Evolutionary conservation across 441 rosid genomes (phyloP).

Genomic region (Pelargonium myrrhifolium): DNA sequence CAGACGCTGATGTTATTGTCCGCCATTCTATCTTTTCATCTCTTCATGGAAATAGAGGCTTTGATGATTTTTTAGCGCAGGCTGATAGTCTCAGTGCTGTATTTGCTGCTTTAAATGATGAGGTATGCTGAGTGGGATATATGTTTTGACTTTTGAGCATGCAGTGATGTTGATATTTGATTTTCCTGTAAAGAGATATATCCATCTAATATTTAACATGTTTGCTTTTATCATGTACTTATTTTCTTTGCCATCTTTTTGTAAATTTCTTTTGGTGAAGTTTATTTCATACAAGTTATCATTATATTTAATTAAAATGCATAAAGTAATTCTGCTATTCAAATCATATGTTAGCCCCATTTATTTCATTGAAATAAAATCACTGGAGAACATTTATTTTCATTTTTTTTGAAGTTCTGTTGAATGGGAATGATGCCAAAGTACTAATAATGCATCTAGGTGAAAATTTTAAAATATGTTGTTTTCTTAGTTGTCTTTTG

Average conservation of each 20-base stretch:
- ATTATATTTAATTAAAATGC: neutral
- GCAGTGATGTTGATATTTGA: neutral
- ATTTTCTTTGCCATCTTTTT: neutral
- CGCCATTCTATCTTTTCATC: constrained; percentile 86
- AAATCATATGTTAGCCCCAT: neutral
- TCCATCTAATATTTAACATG: neutral
- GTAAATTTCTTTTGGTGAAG: neutral
- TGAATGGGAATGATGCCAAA: neutral
- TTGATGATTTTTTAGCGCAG: constrained; percentile 96
- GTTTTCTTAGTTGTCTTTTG: neutral
- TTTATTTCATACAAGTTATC: neutral
- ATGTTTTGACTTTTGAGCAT: neutral
- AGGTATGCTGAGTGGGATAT: constrained; percentile 40
- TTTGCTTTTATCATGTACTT: neutral
- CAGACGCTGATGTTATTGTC: constrained; percentile 95
- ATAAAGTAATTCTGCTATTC: neutral
- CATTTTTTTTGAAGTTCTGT: no score
- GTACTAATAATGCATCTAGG: neutral
- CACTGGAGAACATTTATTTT: no score
- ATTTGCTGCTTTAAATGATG: constrained; percentile 98
- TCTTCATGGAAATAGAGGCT: constrained; percentile 71
- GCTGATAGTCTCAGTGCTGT: constrained; percentile 95
- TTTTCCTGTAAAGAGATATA: neutral
- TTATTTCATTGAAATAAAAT: neutral
- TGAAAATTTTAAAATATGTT: neutral